Percentiles rank a stretch among this genome's conserved stretches.
These are phyloP conservation scores for Guillardia theta DNA, from an alignment of 78 protist genomes.

Conservation along the genomic window DNA sequence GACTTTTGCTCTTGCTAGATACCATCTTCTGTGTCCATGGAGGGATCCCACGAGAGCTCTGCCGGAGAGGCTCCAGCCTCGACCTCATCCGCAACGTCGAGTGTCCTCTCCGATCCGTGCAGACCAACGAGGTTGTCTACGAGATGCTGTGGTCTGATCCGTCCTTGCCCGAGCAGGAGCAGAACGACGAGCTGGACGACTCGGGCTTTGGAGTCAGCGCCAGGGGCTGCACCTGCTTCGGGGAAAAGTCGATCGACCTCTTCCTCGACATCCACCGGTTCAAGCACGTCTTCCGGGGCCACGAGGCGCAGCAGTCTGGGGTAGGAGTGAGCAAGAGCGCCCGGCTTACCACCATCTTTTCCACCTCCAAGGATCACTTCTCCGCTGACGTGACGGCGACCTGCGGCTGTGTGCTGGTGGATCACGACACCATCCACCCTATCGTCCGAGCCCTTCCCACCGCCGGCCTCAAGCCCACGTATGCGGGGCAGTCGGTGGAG, in stretches of 20 bases:
- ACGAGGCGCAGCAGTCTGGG: conserved; percentile 32
- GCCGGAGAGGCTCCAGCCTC: not conserved
- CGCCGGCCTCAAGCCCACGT: conserved; percentile 2
- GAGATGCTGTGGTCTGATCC: conserved; percentile 39
- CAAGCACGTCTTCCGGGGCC: conserved; percentile 14
- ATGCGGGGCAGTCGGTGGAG: conserved; percentile 20
- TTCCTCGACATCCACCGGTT: not conserved
- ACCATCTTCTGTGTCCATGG: conserved; percentile 3
- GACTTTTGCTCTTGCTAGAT: too few relatives aligned
- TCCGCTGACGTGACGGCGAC: not conserved
- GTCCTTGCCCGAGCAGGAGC: conserved; percentile 17
- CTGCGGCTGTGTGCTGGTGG: conserved; percentile 29
- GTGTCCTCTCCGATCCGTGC: conserved; percentile 13
- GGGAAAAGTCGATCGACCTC: not conserved
- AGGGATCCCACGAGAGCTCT: conserved; percentile 6
- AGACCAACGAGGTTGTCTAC: not conserved
- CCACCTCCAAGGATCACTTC: conserved; percentile 23
- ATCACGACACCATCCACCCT: not conserved
- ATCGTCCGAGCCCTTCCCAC: conserved; percentile 3
- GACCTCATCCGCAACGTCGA: not conserved
- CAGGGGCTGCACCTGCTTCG: conserved; percentile 29
- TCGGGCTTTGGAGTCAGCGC: not conserved
- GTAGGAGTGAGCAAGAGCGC: conserved; percentile 36
- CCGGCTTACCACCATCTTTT: conserved; percentile 14
- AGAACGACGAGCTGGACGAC: not conserved